Evolutionary conservation across 768 basidiomycete species (phyloP), one percentile per base, ranked within the genome.

Genomic region (Hydnomerulius pinastri): DNA sequence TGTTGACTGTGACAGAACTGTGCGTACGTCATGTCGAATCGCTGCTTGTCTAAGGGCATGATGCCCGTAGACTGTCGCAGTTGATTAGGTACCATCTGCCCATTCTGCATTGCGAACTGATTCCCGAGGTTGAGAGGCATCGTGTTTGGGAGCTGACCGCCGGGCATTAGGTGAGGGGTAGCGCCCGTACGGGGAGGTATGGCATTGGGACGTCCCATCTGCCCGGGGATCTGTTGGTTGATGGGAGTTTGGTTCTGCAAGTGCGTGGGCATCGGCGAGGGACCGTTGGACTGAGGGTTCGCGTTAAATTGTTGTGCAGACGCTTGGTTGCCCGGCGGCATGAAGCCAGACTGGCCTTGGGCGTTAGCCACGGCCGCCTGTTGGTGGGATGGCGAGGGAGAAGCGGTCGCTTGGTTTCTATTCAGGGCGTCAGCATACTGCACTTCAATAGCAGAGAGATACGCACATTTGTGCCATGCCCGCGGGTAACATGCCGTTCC

Each of bases 21-120:
- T 43, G 73, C 73, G 59, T 79, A 85, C 13, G 77, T 72, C 3
- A 53, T 57, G 1, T 84, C 78, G 55, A 90, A 88, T 18, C 72
- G 72, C 6, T 42, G 37, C 50, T 79, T 82, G 15, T 82, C 79
- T 32, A 83, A 57, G 17, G 78, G 76, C 46, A 71, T 63, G 10
- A 69, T 43, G 1, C 17, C 46, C 28, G 29, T 11, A 6, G 51
- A 18, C 35, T 54, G 59, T 24, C 55, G 58, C 1, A 50, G 15
- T n/a, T 57, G 57, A 44, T 62, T 63, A 17, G 57, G 18, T 3
- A 43, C 49, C 37, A 55, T 60, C 41, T 71, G 69, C 17, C 58
- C 55, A 20, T 37, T 52, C 28, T 41, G 38, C 47, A 43, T 18
- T 6, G 48, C 32, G 27, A 63, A 65, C 47, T 61, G 66, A 30